Evolutionary conservation across 139 green algal genomes (phyloP).

Genomic region (Haematococcus sp.): DNA sequence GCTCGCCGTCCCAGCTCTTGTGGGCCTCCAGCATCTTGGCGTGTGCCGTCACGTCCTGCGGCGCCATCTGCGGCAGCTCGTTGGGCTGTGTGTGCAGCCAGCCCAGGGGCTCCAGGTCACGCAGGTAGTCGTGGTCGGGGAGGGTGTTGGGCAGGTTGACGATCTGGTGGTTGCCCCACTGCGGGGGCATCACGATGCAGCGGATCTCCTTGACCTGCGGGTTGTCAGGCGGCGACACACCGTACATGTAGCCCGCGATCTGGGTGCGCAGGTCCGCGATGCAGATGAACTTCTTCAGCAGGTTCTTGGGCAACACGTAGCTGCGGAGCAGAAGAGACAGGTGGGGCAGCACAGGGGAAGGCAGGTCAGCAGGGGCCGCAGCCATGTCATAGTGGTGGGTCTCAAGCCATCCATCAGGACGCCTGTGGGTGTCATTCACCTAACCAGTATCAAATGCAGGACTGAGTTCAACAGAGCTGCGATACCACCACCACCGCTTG

Average conservation of each 20-base stretch:
- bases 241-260: conserved; percentile 91
- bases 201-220: conserved; percentile 96
- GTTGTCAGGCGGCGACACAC: conserved; percentile 95
- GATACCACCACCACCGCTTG: too few relatives aligned
- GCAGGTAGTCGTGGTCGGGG: conserved; percentile 95
- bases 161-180: conserved; percentile 94
- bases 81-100: conserved; percentile 99
- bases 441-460: too few relatives aligned
- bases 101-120: conserved; percentile 95
- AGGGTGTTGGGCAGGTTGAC: conserved; percentile 86
- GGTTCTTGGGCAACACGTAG: conserved; percentile 99
- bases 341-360: not conserved
- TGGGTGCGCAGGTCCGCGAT: conserved; percentile 97
- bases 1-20: conserved; percentile 96
- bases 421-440: too few relatives aligned
- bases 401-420: too few relatives aligned
- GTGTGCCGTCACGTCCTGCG: conserved; percentile 89
- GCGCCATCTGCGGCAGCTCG: conserved; percentile 89
- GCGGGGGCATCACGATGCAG: conserved; percentile 92
- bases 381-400: not conserved
- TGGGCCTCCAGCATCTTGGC: conserved; percentile 93
- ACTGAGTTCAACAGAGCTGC: too few relatives aligned
- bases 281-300: conserved; percentile 99
- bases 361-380: not conserved
- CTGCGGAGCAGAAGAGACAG: conserved; percentile 46